Conservation (phyloP, 352 stramenopile species). For the Phytophthora quininea region DNA sequence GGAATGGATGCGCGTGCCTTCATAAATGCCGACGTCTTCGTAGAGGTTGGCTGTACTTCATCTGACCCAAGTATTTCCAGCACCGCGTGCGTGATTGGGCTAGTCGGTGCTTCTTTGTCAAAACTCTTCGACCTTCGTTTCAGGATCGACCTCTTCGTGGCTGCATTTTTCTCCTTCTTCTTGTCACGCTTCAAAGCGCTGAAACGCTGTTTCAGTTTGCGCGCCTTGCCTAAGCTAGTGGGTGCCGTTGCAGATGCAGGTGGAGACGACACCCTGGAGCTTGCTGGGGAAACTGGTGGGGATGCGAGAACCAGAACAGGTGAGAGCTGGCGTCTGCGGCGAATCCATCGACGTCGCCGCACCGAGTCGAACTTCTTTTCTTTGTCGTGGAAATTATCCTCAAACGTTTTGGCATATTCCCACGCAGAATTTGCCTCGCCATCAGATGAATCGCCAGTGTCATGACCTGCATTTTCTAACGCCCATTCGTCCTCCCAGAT, state of each 20-base stretch:
- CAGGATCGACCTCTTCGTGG: conserved; percentile 30
- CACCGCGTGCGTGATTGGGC: conserved; percentile 30
- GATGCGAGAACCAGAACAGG: conserved; percentile 43
- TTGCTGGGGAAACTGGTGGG: conserved; percentile 14
- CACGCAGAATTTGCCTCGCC: conserved; percentile 43
- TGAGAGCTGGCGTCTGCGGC: conserved; percentile 61
- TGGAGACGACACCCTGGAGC: conserved; percentile 27
- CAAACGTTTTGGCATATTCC: conserved; percentile 75
- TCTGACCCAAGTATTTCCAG: conserved; percentile 28
- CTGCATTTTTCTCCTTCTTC: conserved; percentile 40
- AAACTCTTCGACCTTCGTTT: conserved; percentile 53
- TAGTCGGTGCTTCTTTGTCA: conserved; percentile 41
- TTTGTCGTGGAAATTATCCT: conserved; percentile 77
- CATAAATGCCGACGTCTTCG: conserved; percentile 32
- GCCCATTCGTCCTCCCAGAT: conserved; percentile 81
- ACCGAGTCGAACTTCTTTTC: conserved; percentile 80
- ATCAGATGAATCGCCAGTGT: conserved; percentile 34
- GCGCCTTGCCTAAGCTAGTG: conserved; percentile 40
- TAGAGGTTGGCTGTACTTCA: conserved; percentile 17
- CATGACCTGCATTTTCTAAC: conserved; percentile 45
- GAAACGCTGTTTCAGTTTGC: conserved; percentile 50
- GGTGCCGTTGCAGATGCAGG: conserved; percentile 20
- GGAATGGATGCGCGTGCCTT: conserved; percentile 38
- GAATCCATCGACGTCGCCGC: conserved; percentile 68
- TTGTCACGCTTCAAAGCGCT: conserved; percentile 33